Evolutionary conservation across 1,284 basidiomycete genomes (phyloP), one percentile per base, ranked within the genome.

Genomic region (Neonothopanus nambi): DNA sequence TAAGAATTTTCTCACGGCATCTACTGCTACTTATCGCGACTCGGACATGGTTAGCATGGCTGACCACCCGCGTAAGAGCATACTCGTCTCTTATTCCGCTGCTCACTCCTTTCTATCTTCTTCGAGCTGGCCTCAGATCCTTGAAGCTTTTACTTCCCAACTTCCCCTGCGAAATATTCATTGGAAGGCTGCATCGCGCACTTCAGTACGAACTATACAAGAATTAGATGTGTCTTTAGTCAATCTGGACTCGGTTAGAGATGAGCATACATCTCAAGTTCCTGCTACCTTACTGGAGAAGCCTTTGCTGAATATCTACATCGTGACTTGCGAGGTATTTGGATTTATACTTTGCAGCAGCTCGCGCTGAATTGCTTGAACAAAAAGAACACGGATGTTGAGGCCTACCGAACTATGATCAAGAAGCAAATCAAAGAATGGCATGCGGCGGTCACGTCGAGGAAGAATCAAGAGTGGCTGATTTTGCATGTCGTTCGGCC

Each of bases 381-480:
- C 35, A 39, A 51, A n/a, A 60, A 97, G 94, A 93, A 96, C 66
- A 84, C 77, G 55, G 79, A 81, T 58, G 50, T 78, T n/a, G 95
- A 98, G 47, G 74, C 78, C 2, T 98, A 98, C 74, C 88, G 87
- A 64, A 80, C 78, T 37, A 80, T 80, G 2, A 79, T 91, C 15
- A 87, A 86, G 64, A 90, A 87, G 58, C 92, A 95, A 65, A 89
- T 98, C 59, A 91, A 91, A 63, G 92, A 96, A 58, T 98, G 95
- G 95, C 85, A 93, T 52, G 76, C 78, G 3, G 70, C 79, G 2
- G 75, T 94, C 23, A 73, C 78, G 24, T 73, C 84, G n/a, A 77
- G 85, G 57, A 91, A 85, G 70, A 84, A 87, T 63, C 91, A 93
- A 64, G 93, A 96, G 70, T 96, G 94, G 84, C 74, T 95, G 45